These are phyloP conservation scores for Claviceps paspali DNA, from an alignment of 2,329 filamentous ascomycete species.

Conservation along the genomic window DNA sequence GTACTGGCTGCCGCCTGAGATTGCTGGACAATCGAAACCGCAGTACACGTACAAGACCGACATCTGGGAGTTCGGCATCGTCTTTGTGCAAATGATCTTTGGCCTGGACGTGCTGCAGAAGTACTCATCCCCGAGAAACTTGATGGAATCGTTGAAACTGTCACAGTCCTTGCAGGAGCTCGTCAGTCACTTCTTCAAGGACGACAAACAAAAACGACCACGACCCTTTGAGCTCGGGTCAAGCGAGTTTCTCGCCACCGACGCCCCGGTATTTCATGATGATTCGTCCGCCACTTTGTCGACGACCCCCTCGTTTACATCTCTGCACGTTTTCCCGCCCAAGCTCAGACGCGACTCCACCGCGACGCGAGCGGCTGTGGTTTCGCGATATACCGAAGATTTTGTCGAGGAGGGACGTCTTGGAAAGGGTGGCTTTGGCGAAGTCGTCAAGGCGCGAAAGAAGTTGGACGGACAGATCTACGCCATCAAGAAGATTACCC, in stretches of 20 bases:
- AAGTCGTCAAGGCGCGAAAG: constrained; percentile 89
- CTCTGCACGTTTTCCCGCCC: constrained; percentile 26
- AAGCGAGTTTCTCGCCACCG: constrained; percentile 51
- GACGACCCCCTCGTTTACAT: constrained; percentile 26
- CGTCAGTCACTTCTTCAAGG: constrained; percentile 68
- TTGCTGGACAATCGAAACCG: constrained; percentile 44
- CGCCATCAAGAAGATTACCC: constrained; percentile 91
- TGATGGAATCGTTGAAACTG: constrained; percentile 56
- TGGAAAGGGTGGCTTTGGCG: constrained; percentile 88
- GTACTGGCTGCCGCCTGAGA: constrained; percentile 73
- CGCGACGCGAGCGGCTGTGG: constrained; percentile 30
- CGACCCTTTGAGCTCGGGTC: constrained; percentile 61
- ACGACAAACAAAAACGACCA: constrained; percentile 68
- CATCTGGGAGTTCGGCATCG: constrained; percentile 85
- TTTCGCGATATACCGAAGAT: constrained; percentile 72
- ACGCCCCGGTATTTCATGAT: constrained; percentile 41
- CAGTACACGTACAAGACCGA: constrained; percentile 68
- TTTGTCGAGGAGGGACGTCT: constrained; percentile 82
- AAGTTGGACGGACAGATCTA: constrained; percentile 89
- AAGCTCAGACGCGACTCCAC: constrained; percentile 50
- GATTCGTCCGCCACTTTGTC: constrained; percentile 25
- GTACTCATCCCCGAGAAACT: constrained; percentile 61
- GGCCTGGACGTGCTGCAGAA: constrained; percentile 61
- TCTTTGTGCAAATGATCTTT: constrained; percentile 89
- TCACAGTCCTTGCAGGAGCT: constrained; percentile 68